These are phyloP conservation scores for Cryptococcus deneoformans DNA, from an alignment of 1,284 basidiomycete species.

Conservation along the genomic window DNA sequence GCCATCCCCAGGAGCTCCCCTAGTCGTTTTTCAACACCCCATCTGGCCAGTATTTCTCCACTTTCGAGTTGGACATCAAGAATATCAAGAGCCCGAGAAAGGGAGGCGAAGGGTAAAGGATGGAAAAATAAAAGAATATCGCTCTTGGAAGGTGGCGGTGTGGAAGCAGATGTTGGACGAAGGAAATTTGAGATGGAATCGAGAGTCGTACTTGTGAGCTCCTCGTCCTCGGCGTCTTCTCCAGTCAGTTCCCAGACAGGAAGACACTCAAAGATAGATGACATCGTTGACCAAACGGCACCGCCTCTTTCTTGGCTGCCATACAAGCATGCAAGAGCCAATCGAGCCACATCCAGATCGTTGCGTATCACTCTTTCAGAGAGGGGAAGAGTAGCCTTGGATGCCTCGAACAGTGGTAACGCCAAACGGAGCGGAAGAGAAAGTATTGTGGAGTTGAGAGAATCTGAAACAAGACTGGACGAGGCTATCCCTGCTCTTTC, in stretches of 20 bases:
- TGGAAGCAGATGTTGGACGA: slow-evolving; percentile 63
- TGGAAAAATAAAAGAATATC: slow-evolving; percentile 79
- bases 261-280: slow-evolving; percentile 85
- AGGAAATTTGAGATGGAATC: slow-evolving; percentile 74
- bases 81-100: slow-evolving; percentile 80
- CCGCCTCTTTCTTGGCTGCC: slow-evolving; percentile 63
- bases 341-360: slow-evolving; percentile 75
- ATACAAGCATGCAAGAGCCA: slow-evolving; percentile 86
- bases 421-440: slow-evolving; percentile 63
- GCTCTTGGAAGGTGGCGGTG: slow-evolving; percentile 57
- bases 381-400: slow-evolving; percentile 75
- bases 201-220: slow-evolving; percentile 73
- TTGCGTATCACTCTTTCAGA: slow-evolving; percentile 70
- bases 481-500: slow-evolving; percentile 74
- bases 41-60: slow-evolving; percentile 82
- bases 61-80: slow-evolving; percentile 91
- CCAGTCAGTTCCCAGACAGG: slow-evolving; percentile 75
- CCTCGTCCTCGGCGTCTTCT: slow-evolving; percentile 61
- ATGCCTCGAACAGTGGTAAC: slow-evolving; percentile 77
- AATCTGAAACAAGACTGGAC: slow-evolving; percentile 53
- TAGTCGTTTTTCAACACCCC: slow-evolving; percentile 74
- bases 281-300: slow-evolving; percentile 74
- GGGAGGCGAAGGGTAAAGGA: slow-evolving; percentile 65
- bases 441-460: slow-evolving; percentile 75
- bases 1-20: slow-evolving; percentile 81